Evolutionary conservation across 345 rosid species (phyloP).

Genomic region (Erucastrum elatum): DNA sequence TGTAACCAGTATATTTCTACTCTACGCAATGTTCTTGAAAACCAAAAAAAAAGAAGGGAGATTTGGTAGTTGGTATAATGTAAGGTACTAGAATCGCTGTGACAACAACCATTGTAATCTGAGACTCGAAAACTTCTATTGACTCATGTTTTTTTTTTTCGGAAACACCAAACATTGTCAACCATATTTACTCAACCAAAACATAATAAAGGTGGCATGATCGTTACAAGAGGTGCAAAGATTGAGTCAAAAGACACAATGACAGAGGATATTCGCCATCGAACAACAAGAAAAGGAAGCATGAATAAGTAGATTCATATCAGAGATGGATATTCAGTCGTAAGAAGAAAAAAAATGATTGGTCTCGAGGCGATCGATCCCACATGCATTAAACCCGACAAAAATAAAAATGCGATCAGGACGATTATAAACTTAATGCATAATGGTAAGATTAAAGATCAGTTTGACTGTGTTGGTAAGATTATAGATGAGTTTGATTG

Average conservation of each 20-base stretch:
- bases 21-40: background rate
- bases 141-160: background rate
- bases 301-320: background rate
- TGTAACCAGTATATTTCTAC: background rate
- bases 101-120: background rate
- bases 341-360: background rate
- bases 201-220: background rate
- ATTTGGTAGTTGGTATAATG: background rate
- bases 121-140: background rate
- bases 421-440: constrained; percentile 3
- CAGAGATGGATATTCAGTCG: background rate
- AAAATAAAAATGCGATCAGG: background rate
- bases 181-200: background rate
- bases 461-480: too few relatives aligned
- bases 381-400: background rate
- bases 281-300: background rate
- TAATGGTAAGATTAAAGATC: background rate
- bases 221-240: background rate
- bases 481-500: background rate
- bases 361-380: constrained; percentile 2
- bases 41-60: background rate
- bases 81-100: background rate
- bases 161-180: background rate
- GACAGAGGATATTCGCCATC: constrained; percentile 16
- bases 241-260: constrained; percentile 10